Evolutionary conservation across 331 rosid genomes (phyloP).

Genomic region (Quercus lobata): DNA sequence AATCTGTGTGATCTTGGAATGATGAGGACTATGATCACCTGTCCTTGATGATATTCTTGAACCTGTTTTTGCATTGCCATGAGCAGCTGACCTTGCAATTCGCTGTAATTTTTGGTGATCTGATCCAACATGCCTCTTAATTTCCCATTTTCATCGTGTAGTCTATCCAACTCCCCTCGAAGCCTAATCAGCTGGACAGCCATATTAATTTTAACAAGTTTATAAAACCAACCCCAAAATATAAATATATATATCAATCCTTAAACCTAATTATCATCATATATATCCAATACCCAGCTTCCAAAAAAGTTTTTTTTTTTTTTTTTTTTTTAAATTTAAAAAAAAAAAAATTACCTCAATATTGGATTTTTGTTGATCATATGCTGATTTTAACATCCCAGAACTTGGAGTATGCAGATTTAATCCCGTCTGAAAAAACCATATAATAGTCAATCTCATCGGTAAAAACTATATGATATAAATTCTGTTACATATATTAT

Average conservation of each 20-base stretch:
- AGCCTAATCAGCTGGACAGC: slow-evolving; percentile 13
- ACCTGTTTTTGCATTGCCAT: slow-evolving; percentile 34
- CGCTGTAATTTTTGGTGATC: slow-evolving; percentile 36
- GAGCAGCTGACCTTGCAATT: slow-evolving; percentile 38
- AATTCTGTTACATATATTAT: not conserved
- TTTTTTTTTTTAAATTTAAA: too few relatives aligned
- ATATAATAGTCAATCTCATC: not conserved
- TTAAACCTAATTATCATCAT: too few relatives aligned
- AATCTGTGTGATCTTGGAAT: not conserved
- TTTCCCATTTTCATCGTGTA: slow-evolving; percentile 38
- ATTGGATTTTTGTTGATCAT: slow-evolving; percentile 1
- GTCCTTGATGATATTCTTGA: not conserved
- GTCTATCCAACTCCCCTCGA: slow-evolving; percentile 27
- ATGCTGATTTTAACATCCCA: not conserved
- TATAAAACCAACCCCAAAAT: not conserved
- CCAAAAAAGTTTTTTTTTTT: too few relatives aligned
- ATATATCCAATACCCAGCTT: too few relatives aligned
- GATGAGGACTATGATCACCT: not conserved
- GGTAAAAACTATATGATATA: not conserved
- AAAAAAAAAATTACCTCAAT: slow-evolving; percentile 18
- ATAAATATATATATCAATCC: not conserved
- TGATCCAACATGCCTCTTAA: slow-evolving; percentile 34
- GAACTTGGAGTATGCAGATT: slow-evolving; percentile 22
- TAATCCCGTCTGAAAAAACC: slow-evolving; percentile 28
- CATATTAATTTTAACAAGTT: not conserved